These are phyloP conservation scores for Rubia peregrina DNA, from an alignment of 305 asterid species.

Conservation along the genomic window DNA sequence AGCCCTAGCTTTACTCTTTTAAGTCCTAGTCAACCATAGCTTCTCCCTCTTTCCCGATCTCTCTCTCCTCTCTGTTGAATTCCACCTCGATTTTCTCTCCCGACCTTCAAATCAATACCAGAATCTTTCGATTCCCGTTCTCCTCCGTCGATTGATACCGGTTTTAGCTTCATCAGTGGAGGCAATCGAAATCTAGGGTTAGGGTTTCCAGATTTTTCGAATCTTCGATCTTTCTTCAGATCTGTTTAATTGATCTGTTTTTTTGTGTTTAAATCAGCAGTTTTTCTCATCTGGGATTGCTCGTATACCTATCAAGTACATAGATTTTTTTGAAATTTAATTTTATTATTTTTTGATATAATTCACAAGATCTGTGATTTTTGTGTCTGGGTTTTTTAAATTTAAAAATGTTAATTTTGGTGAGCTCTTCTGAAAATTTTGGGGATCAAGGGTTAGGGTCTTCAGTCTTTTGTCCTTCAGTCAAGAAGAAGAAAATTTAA, in stretches of 20 bases:
- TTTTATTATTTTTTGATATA: background rate
- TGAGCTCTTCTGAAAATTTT: background rate
- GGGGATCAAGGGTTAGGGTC: conserved; percentile 21
- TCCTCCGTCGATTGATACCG: conserved; percentile 24
- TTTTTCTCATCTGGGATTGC: background rate
- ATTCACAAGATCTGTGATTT: conserved; percentile 7
- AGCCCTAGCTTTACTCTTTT: conserved; percentile 21
- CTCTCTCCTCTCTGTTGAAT: conserved; percentile 10
- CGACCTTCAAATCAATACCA: conserved; percentile 13
- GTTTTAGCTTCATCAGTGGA: conserved; percentile 8
- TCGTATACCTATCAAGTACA: background rate
- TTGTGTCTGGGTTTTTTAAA: background rate
- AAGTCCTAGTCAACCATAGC: conserved; percentile 14
- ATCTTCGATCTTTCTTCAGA: conserved; percentile 9
- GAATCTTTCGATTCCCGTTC: conserved; percentile 20
- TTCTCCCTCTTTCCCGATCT: conserved; percentile 9
- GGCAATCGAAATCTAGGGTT: conserved; percentile 30
- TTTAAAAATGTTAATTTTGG: background rate
- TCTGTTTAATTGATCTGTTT: conserved; percentile 12
- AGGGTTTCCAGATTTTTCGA: conserved; percentile 28
- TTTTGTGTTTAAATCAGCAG: conserved; percentile 7
- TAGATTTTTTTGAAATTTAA: background rate
- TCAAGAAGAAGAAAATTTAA: background rate
- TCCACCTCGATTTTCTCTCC: conserved; percentile 14
- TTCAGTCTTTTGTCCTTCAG: background rate